Evolutionary conservation across 116 monocot species (phyloP), one percentile per base, ranked within the genome.

Genomic region (Thalassia testudinum): DNA sequence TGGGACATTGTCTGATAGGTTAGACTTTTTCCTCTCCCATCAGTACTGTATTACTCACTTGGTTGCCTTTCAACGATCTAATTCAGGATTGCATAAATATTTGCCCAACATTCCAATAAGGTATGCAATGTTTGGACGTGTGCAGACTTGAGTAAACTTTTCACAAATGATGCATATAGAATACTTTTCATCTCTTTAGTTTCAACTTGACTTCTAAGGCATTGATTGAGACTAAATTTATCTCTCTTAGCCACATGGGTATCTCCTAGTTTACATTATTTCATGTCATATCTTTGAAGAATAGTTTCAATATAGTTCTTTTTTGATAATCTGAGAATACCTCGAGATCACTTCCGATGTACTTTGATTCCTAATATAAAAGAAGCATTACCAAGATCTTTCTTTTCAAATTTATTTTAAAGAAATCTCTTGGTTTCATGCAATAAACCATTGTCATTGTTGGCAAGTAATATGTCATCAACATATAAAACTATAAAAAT

Each of bases 371-470:
- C 44, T 44, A 44, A 44, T 44, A 44, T 13, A 44, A 44, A 44
- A 44, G 44, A 44, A 16, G 44, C 44, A 44, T 44, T 16, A 44
- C 15, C 15, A 16, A 44, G 44, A 44, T 44, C 44, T 16, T 44
- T 44, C 44, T 7, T 44, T 2, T 52, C 62, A 62, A 62, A 62
- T 21, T 62, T 50, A 11, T 26, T 38, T 12, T 21, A 62, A 3
- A 62, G 18, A 42, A 51, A 51, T 24, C 6, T n/a, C 24, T 62
- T 62, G 0, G 51, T 62, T 42, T 62, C 52, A 52, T 52, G 51
- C 21, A 51, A 51, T 2, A 62, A 15, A 8, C 5, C 50, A 24
- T 45, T 42, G 20, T 44, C 25, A 47, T 25, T 59, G 17, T n/a
- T 27, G 0, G 27, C 26, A 5, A 59, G 45, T 15, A 59, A 47